A percentile compares a stretch with the other conserved stretches of the same genome.
Conservation (phyloP, 768 basidiomycete species). For the Galerina sulciceps region DNA sequence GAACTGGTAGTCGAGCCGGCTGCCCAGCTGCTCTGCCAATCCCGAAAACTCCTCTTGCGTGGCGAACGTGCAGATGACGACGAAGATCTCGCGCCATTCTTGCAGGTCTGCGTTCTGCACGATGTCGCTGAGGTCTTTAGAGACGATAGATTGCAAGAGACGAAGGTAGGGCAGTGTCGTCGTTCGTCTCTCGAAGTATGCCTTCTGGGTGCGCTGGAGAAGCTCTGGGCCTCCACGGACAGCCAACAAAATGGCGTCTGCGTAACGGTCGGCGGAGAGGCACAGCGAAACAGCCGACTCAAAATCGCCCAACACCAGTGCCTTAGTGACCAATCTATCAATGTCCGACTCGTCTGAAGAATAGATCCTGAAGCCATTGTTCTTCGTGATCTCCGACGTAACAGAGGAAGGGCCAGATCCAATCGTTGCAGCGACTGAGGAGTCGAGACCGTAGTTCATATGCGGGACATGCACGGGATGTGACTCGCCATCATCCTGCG, state of each 20-base stretch:
- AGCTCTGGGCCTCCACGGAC: conserved; percentile 90
- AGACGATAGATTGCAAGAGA: conserved; percentile 92
- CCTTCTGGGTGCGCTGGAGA: conserved; percentile 85
- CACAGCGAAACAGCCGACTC: conserved; percentile 90
- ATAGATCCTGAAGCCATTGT: conserved; percentile 89
- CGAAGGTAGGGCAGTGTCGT: conserved; percentile 84
- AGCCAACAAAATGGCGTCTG: conserved; percentile 93
- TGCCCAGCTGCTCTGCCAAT: conserved; percentile 92
- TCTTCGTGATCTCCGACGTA: conserved; percentile 73
- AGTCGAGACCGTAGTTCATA: conserved; percentile 78
- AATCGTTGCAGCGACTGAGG: conserved; percentile 92
- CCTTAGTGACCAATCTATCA: conserved; percentile 88
- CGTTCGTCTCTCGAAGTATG: conserved; percentile 88
- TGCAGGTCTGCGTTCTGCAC: conserved; percentile 94
- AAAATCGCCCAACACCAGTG: conserved; percentile 96
- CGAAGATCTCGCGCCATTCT: conserved; percentile 97
- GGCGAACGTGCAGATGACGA: conserved; percentile 95
- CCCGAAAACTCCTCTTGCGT: conserved; percentile 79
- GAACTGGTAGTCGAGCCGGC: conserved; percentile 86
- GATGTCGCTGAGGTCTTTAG: conserved; percentile 89
- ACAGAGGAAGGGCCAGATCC: conserved; percentile 91
- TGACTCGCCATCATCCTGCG: conserved; percentile 44
- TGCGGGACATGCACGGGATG: conserved; percentile 71
- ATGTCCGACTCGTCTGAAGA: conserved; percentile 85
- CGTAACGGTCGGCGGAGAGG: conserved; percentile 85